phyloP scores from a whole-genome alignment of 1,284 basidiomycete genomes.

The Coriolopsis trogii region DNA sequence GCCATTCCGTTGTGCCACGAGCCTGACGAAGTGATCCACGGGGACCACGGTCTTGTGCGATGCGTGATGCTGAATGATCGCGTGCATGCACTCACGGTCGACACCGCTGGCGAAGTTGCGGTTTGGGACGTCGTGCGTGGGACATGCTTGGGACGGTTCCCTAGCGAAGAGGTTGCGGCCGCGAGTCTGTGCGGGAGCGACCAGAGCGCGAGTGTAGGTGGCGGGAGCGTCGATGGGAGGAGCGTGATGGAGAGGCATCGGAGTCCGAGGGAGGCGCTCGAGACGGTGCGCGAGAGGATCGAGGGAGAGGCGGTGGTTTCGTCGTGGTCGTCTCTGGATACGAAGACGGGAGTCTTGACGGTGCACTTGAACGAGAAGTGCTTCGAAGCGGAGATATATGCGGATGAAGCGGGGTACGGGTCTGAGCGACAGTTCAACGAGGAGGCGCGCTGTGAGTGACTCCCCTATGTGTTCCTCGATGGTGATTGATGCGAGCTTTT shows the following conservation, averaged over 20 bases:
- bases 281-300: conserved; percentile 84
- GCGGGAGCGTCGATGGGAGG: conserved; percentile 37
- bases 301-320: conserved; percentile 90
- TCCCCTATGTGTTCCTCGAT: neutral
- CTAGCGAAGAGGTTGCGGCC: conserved; percentile 64
- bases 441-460: conserved; percentile 75
- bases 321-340: conserved; percentile 90
- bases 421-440: conserved; percentile 65
- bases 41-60: conserved; percentile 84
- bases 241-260: conserved; percentile 37
- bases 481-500: neutral
- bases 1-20: conserved; percentile 64
- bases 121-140: conserved; percentile 92
- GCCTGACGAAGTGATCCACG: conserved; percentile 77
- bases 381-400: conserved; percentile 95
- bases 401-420: conserved; percentile 82
- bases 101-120: conserved; percentile 84
- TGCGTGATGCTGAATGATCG: conserved; percentile 88
- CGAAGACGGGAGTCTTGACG: conserved; percentile 85
- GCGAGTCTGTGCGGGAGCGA: conserved; percentile 40
- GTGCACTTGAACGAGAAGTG: conserved; percentile 88
- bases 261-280: conserved; percentile 83
- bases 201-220: conserved; percentile 26
- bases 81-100: conserved; percentile 89
- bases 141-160: conserved; percentile 75